Evolutionary conservation across 208 protist genomes (phyloP).

Genomic region (Naegleria gruberi): DNA sequence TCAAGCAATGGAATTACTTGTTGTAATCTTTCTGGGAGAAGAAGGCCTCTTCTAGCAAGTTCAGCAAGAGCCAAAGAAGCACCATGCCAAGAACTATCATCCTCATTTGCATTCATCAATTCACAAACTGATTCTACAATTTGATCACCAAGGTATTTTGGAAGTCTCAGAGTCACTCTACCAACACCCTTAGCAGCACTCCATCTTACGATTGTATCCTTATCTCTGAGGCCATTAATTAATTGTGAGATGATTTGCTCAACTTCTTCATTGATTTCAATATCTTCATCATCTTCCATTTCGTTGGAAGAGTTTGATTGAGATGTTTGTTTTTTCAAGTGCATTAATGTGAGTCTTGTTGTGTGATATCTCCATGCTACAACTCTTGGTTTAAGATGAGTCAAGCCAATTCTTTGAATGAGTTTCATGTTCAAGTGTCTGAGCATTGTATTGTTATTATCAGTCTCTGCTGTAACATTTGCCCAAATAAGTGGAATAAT

Average conservation of each 20-base stretch:
- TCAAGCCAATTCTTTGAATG: slow-evolving; percentile 73
- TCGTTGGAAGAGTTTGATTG: not conserved
- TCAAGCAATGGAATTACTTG: slow-evolving; percentile 61
- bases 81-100: slow-evolving; percentile 84
- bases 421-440: slow-evolving; percentile 77
- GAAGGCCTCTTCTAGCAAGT: slow-evolving; percentile 80
- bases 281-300: slow-evolving; percentile 40
- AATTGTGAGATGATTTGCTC: slow-evolving; percentile 45
- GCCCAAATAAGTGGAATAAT: slow-evolving; percentile 47
- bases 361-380: slow-evolving; percentile 81
- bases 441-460: slow-evolving; percentile 51
- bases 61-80: slow-evolving; percentile 88
- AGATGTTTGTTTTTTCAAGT: not conserved
- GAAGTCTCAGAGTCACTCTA: slow-evolving; percentile 78
- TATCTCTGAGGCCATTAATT: slow-evolving; percentile 41
- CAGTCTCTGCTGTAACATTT: slow-evolving; percentile 34
- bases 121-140: slow-evolving; percentile 69
- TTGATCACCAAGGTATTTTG: slow-evolving; percentile 69
- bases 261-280: slow-evolving; percentile 40
- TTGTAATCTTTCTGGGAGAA: slow-evolving; percentile 65
- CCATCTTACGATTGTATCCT: slow-evolving; percentile 90
- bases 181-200: slow-evolving; percentile 90
- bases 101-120: slow-evolving; percentile 53
- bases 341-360: slow-evolving; percentile 46
- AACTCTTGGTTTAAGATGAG: slow-evolving; percentile 60